Base-by-base conservation (phyloP, 2,329 filamentous ascomycete genomes). In the Fonsecaea multimorphosa region DNA sequence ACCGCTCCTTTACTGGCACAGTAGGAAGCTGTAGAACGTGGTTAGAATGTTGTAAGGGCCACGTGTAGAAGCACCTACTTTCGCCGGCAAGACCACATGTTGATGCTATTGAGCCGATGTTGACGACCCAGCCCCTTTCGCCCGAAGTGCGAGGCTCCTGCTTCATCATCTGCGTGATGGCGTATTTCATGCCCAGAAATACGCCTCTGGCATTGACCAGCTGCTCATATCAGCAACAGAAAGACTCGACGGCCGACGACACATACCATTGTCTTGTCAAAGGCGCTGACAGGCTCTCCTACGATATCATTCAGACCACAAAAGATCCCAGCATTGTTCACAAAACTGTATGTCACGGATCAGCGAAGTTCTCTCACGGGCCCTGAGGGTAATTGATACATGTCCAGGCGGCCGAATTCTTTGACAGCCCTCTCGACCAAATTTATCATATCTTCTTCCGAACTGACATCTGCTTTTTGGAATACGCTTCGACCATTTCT, bases 191-290 rank as follows among this genome's bases (percentile, higher is more conserved):
- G 66, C 93, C 93, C 77, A 87, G 97, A 92, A 92, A 97, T 16
- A 97, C 93, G 52, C 93, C 93, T 86, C 97, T 97, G 78, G 96
- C 93, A 79, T 97, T 97, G 83, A 97, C 95, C 76, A 87, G 88
- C 44, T 46, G 9, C 8, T 7, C 4, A 44, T n/a, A 38, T 14
- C 5, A 40, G n/a, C 38, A n/a, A 40, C n/a, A n/a, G n/a, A n/a
- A n/a, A n/a, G n/a, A n/a, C n/a, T n/a, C n/a, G n/a, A n/a, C n/a
- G n/a, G n/a, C n/a, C n/a, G n/a, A n/a, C n/a, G n/a, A n/a, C 9
- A 5, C 56, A 11, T 29, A 61, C 40, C 68, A 96, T 92, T 3
- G 93, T 97, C 70, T 95, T 82, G 74, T 97, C 92, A 92, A 92
- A 97, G 81, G 96, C 93, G 73, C 87, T 88, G 14, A 19, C 16